A percentile compares a stretch with the other conserved stretches of the same genome.
These are phyloP conservation scores for Colletotrichum tamarilloi DNA, from an alignment of 2,329 filamentous ascomycete species.

Conservation along the genomic window DNA sequence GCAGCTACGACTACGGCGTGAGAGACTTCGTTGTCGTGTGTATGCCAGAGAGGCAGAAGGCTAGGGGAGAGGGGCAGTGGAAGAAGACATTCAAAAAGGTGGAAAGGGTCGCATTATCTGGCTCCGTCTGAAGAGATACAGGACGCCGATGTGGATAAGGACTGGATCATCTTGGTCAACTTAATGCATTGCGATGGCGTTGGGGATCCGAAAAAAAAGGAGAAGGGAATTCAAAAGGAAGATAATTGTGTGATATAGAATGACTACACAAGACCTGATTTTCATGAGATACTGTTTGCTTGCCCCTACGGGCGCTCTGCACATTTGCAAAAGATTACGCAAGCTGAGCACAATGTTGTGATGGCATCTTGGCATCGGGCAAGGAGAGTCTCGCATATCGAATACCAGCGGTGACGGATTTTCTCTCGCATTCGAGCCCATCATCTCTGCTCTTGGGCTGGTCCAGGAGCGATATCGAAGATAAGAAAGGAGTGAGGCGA, in stretches of 20 bases:
- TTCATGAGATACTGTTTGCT: too few species aligned
- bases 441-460: too few species aligned
- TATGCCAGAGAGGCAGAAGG: background rate
- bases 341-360: too few species aligned
- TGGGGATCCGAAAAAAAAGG: conserved; percentile 34
- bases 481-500: too few species aligned
- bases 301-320: too few species aligned
- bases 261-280: background rate
- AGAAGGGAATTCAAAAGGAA: conserved; percentile 17
- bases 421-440: too few species aligned
- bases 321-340: too few species aligned
- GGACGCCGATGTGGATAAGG: background rate
- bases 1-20: background rate
- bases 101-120: background rate
- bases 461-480: too few species aligned
- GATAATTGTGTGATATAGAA: background rate
- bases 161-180: conserved; percentile 21
- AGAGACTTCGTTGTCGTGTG: background rate
- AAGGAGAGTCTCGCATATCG: too few species aligned
- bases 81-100: background rate
- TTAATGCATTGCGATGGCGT: conserved; percentile 55
- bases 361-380: too few species aligned
- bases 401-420: too few species aligned
- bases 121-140: background rate
- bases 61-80: background rate